Base-by-base conservation (phyloP, 352 stramenopile species). In the Pythium plurisporium region DNA sequence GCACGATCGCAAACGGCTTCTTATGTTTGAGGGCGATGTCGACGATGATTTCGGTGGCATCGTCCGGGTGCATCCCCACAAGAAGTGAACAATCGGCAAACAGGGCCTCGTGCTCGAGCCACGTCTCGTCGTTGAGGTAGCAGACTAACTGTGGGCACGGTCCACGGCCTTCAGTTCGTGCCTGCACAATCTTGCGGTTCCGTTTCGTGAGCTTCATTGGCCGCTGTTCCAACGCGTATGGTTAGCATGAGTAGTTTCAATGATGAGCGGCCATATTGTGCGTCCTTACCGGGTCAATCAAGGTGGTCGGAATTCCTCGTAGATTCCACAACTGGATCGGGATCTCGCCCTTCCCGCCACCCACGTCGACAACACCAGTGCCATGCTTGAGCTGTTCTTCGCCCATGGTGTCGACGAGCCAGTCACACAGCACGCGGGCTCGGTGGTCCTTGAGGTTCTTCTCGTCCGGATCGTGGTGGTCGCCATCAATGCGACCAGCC, bases 21-120 rank as follows among this genome's bases (percentile, higher is more conserved):
- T 69, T 40, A 45, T 94, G 81, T 12, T 67, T 43, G 20, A 98
- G 65, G 19, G 94, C 94, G 25, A 86, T 77, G 65, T 98, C 87
- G 2, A 98, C 93, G 59, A 98, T 98, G 23, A 85, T 87, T 70
- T 98, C 96, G 0, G 96, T 98, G 6, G 96, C 96, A 56, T 96
- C 91, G 70, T 99, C 96, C 27, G 95, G 93, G 62, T 98, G 95
- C 84, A 98, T 98, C 12, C 95, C 95, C 33, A 97, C 73, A 23
- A 98, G 69, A 22, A 97, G 27, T 10, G 89, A 94, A 51, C 85
- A 89, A 59, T 90, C 59, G 27, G 72, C 43, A 43, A 98, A 85
- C 12, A 95, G 69, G 40, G 73, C 60, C 1, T 44, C 38, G 49
- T 90, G 72, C 15, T 74, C 43, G 4, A 60, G 63, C n/a, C 89